Evolutionary conservation across 1,139 yeast species (phyloP), one percentile per base, ranked within the genome.

Genomic region (Zygoascus sp.): DNA sequence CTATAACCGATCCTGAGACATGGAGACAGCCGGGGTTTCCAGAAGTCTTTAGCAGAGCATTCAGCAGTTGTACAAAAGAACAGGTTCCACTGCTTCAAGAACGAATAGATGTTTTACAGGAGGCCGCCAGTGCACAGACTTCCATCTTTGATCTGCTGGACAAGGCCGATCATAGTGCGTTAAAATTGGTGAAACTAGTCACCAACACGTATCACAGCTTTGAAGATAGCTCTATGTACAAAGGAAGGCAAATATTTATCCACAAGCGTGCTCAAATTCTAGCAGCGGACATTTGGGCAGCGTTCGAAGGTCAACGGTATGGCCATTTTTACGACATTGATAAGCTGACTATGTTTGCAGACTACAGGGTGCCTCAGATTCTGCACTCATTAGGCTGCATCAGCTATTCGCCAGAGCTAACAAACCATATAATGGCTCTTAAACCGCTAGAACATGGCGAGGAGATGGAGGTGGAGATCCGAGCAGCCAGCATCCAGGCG

Each of bases 311-410:
- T 21, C 13, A 55, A 19, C 54, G 60, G 3, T 63, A 56, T 44
- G 75, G 75, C 7, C 44, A 47, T 17, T 71, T 70, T 47, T 28
- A 49, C 16, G 75, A 71, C 49, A 70, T 70, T 36, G 69, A 64
- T 48, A 46, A 56, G 20, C 56, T 70, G 40, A 70, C 75, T n/a
- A 71, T 70, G 75, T 71, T 70, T 58, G 75, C 75, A 10, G 75
- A 70, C 52, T 70, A 70, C 50, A 60, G 75, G 11, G 75, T 70
- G 5, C 75, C 75, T 1, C 75, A 71, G 51, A 70, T 70, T 9
- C 60, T 71, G 25, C 60, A 63, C 40, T 55, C 56, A 13, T 56
- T 70, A 19, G 66, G 68, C 10, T 68, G 72, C 42, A 44, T 70
- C n/a, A 41, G 53, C 20, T 71, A 71, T 50, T 62, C 70, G 1